These are phyloP conservation scores for Dioscorea alata DNA, from an alignment of 106 monocot species.

Conservation along the genomic window DNA sequence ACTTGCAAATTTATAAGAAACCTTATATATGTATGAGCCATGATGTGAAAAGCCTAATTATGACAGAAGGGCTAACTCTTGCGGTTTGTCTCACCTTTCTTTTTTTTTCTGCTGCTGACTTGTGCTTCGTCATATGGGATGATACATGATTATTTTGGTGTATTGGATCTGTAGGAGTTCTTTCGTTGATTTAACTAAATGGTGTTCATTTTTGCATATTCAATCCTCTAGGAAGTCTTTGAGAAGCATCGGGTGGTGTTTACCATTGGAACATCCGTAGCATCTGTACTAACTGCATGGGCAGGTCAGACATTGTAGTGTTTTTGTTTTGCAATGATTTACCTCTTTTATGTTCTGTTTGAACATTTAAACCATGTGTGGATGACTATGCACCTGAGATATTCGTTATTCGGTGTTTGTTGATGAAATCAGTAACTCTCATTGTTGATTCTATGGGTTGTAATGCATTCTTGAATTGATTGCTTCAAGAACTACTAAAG, in stretches of 20 bases:
- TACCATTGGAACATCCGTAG: constrained; percentile 77
- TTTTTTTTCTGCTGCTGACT: background rate
- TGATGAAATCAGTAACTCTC: too few relatives aligned
- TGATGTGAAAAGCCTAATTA: background rate
- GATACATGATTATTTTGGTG: background rate
- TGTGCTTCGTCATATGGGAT: background rate
- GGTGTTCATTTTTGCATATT: background rate
- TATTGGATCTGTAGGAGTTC: background rate
- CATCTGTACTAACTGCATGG: constrained; percentile 87
- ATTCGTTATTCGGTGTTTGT: too few relatives aligned
- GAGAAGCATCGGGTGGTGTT: constrained; percentile 83
- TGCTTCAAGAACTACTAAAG: too few relatives aligned
- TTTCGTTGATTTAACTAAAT: background rate
- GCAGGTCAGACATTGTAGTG: constrained; percentile 42
- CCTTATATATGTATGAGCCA: too few relatives aligned
- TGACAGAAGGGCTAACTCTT: background rate
- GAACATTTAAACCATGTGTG: too few relatives aligned
- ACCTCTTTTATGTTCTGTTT: too few relatives aligned
- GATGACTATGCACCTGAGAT: too few relatives aligned
- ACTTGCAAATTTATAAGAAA: too few relatives aligned
- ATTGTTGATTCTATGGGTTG: too few relatives aligned
- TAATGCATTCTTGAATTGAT: too few relatives aligned
- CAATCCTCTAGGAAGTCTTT: constrained; percentile 54
- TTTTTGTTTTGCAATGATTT: too few relatives aligned
- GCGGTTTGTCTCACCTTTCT: background rate